Percentiles rank a stretch among this genome's conserved stretches.
phyloP scores from a whole-genome alignment of 106 monocot species.

The Narthecium ossifragum region DNA sequence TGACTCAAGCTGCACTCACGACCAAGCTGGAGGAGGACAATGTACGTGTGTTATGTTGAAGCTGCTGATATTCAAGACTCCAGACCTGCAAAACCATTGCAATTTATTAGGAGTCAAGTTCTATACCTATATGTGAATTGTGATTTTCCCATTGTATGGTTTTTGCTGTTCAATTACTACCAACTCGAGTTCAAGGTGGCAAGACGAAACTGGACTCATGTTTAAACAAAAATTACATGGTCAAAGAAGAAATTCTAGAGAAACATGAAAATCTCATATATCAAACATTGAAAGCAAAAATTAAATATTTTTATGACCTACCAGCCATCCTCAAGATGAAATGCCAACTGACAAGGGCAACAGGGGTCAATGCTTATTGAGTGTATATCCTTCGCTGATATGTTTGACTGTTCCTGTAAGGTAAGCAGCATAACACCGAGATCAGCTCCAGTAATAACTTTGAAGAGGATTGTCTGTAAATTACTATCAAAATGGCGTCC shows the following conservation, averaged over 20 bases:
- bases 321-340: slow-evolving; percentile 98
- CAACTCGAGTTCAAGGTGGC: no score
- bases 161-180: no score
- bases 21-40: slow-evolving; percentile 87
- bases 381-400: slow-evolving; percentile 56
- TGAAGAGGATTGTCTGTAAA: no score
- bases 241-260: background rate
- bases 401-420: slow-evolving; percentile 85
- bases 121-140: no score
- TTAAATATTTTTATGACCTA: slow-evolving; percentile 18
- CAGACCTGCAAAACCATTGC: slow-evolving; percentile 54
- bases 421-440: background rate
- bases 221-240: background rate
- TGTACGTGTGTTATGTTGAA: slow-evolving; percentile 75
- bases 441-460: no score
- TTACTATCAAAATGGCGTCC: no score
- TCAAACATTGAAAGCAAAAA: background rate
- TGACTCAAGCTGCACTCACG: slow-evolving; percentile 34
- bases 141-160: no score
- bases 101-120: background rate
- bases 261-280: background rate
- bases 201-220: background rate
- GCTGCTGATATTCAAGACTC: slow-evolving; percentile 55
- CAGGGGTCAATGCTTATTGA: slow-evolving; percentile 75
- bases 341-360: slow-evolving; percentile 77